Evolutionary conservation across 2,329 filamentous ascomycete genomes (phyloP).

Genomic region (Cladobotryum mycophilum): DNA sequence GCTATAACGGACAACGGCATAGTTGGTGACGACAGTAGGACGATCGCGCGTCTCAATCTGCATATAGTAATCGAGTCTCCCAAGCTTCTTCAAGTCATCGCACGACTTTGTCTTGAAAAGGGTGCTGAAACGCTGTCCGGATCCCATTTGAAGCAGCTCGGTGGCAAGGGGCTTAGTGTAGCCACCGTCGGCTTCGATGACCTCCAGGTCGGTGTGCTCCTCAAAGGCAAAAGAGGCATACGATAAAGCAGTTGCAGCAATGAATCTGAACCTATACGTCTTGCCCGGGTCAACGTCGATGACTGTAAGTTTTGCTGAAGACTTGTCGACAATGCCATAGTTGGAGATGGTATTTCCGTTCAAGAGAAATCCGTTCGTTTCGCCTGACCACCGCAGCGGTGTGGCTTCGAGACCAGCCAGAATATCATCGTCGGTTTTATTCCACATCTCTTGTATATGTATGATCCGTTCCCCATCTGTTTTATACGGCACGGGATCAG

Average conservation of each 20-base stretch:
- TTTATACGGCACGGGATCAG: slow-evolving; percentile 40
- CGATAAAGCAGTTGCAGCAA: slow-evolving; percentile 51
- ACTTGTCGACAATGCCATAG: slow-evolving; percentile 24
- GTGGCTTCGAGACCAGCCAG: slow-evolving; percentile 40
- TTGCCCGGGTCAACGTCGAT: slow-evolving; percentile 54
- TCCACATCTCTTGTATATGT: slow-evolving; percentile 51
- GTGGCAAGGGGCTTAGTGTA: slow-evolving; percentile 44
- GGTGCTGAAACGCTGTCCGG: slow-evolving; percentile 55
- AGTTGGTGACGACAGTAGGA: slow-evolving; percentile 38
- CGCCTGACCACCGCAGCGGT: slow-evolving; percentile 53
- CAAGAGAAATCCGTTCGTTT: slow-evolving; percentile 35
- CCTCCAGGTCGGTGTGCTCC: slow-evolving; percentile 45
- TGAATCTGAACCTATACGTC: slow-evolving; percentile 56
- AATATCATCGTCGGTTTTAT: slow-evolving; percentile 45
- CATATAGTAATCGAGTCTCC: slow-evolving; percentile 36
- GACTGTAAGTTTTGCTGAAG: slow-evolving; percentile 33
- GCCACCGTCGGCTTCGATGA: slow-evolving; percentile 55
- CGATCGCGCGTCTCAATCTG: slow-evolving; percentile 46
- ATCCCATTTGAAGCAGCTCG: slow-evolving; percentile 47
- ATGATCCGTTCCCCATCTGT: slow-evolving; percentile 58
- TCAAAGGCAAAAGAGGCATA: slow-evolving; percentile 50
- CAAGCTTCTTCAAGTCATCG: slow-evolving; percentile 8
- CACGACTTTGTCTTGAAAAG: slow-evolving; percentile 46
- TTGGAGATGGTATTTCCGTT: slow-evolving; percentile 15
- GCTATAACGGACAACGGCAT: slow-evolving; percentile 42